Conservation (phyloP, 805 yeast species). For the Zygosaccharomyces lentus region DNA sequence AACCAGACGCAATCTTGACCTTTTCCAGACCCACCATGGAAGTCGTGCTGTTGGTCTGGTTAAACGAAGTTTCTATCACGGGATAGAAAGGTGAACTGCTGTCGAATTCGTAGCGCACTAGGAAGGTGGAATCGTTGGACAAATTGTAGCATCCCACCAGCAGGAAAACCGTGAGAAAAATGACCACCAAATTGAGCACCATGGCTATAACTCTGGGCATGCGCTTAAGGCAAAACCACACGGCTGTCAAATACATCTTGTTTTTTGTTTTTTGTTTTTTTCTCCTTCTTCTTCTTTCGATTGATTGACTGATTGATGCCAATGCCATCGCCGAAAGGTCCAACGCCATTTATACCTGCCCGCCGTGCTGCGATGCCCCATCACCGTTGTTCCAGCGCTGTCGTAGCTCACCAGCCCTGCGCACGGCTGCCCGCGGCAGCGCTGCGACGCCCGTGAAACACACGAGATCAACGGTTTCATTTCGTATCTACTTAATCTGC, state of each 20-base stretch:
- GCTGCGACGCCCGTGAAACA: conserved; percentile 2
- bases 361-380: neutral
- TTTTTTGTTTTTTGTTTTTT: neutral
- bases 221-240: conserved; percentile 34
- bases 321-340: neutral
- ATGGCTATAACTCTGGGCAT: conserved; percentile 43
- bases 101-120: conserved; percentile 49
- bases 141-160: conserved; percentile 51
- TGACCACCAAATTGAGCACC: conserved; percentile 43
- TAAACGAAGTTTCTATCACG: conserved; percentile 39
- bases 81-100: conserved; percentile 41
- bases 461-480: conserved; percentile 5
- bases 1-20: conserved; percentile 49
- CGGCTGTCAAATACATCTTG: conserved; percentile 8
- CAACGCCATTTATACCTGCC: neutral
- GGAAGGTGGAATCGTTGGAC: conserved; percentile 45
- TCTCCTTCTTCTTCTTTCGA: neutral
- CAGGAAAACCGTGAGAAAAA: conserved; percentile 50
- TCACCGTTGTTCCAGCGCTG: neutral
- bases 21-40: conserved; percentile 32
- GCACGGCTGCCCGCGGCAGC: too few relatives aligned
- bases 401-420: neutral
- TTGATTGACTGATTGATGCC: neutral
- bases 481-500: conserved; percentile 6
- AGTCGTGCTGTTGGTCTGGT: conserved; percentile 28